Evolutionary conservation across 1,284 basidiomycete genomes (phyloP), one percentile per base, ranked within the genome.

Genomic region (Ganoderma sinense): DNA sequence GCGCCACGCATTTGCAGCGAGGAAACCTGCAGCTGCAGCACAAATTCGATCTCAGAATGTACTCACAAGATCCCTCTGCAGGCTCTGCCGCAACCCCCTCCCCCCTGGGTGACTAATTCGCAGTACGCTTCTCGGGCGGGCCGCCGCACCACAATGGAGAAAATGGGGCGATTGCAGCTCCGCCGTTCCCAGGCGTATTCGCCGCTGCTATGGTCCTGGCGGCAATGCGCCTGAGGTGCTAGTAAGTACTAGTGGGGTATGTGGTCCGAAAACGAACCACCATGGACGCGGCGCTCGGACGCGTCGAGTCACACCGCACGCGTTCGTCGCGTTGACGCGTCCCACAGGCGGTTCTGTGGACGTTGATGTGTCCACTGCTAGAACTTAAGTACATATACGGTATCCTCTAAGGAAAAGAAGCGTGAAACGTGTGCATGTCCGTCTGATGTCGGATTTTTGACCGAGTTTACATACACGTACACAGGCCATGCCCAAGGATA

Each of bases 21-120:
- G 56, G 31, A 39, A 2, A 53, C 31, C 56, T 59, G 56, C 56
- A 59, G 56, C 56, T n/a, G n/a, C n/a, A n/a, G n/a, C n/a, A n/a
- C n/a, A n/a, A 59, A 10, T 53, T 23, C 56, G 33, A 13, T 16
- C 23, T 26, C 56, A 39, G n/a, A 39, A 59, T 10, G 16, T 5
- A 3, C 56, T 59, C 56, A 59, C 8, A 16, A 20, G 56, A 59
- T 33, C 36, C 3, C 18, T 18, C 14, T 43, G 41, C 41, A 43
- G 36, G 8, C 36, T 58, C 56, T 58, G 56, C 31, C 4, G 56
- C 56, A n/a, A 16, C 31, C 36, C 18, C 33, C 36, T 4, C 36
- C 36, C 11, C 36, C 11, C 8, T 20, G 7, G 29, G n/a, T 20
- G 56, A 33, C 20, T n/a, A n/a, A 58, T 4, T 36, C 56, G 33